A percentile compares a stretch with the other conserved stretches of the same genome.
Conservation (phyloP, 2,329 filamentous ascomycete genomes). For the Aureobasidium sp. region DNA sequence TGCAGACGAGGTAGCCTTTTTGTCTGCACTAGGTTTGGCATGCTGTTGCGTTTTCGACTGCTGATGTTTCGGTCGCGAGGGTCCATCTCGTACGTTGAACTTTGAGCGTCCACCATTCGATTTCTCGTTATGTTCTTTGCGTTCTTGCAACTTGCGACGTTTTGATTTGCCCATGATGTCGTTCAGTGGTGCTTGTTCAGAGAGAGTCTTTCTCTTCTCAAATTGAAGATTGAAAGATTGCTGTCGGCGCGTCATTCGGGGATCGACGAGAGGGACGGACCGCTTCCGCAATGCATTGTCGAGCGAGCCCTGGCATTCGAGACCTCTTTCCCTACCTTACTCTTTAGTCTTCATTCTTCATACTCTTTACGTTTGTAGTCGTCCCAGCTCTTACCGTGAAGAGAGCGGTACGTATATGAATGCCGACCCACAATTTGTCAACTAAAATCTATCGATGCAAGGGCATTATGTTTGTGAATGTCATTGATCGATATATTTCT, state of each 20-base stretch:
- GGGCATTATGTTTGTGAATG: too few relatives aligned
- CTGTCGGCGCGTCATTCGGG: neutral
- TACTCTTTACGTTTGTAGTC: neutral
- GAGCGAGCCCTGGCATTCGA: neutral
- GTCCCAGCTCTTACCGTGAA: neutral
- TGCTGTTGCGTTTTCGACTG: constrained; percentile 1
- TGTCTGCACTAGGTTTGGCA: neutral
- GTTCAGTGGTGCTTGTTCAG: neutral
- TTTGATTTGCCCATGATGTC: constrained; percentile 9
- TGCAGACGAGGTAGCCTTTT: neutral
- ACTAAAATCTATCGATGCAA: too few relatives aligned
- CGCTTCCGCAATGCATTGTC: neutral
- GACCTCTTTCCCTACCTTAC: neutral
- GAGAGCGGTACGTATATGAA: neutral
- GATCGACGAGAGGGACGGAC: neutral
- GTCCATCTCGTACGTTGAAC: neutral
- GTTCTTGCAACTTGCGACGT: constrained; percentile 4
- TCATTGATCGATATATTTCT: too few relatives aligned
- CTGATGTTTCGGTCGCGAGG: neutral
- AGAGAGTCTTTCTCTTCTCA: neutral
- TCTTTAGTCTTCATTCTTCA: neutral
- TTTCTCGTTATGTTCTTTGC: neutral
- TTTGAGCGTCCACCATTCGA: neutral
- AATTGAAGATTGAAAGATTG: neutral
- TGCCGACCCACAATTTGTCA: too few relatives aligned